Percentiles rank a stretch among this genome's conserved stretches.
Evolutionary conservation across 2,329 filamentous ascomycete species (phyloP).

Genomic region (Aspergillus puulaauensis): DNA sequence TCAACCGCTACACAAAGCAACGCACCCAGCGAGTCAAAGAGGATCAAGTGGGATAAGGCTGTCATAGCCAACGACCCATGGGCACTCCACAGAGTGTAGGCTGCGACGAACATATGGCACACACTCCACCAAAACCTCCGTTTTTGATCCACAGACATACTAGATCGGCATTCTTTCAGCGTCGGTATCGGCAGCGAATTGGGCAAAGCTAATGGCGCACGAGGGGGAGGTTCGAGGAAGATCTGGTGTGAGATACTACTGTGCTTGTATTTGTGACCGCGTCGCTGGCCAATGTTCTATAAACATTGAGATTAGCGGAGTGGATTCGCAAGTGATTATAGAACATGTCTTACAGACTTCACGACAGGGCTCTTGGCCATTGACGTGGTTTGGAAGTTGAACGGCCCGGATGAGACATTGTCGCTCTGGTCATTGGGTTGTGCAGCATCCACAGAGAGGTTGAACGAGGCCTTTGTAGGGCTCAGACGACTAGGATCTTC

Average conservation of each 20-base stretch:
- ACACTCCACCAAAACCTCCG: conserved; percentile 83
- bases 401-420: conserved; percentile 57
- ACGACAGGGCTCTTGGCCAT: conserved; percentile 69
- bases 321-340: not conserved
- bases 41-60: conserved; percentile 85
- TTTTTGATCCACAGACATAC: conserved; percentile 86
- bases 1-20: conserved; percentile 90
- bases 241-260: conserved; percentile 95
- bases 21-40: conserved; percentile 93
- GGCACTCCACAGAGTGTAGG: conserved; percentile 81
- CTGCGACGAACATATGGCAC: conserved; percentile 80
- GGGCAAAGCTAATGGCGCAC: conserved; percentile 83
- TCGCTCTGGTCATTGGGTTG: conserved; percentile 31
- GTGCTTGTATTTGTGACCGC: conserved; percentile 97
- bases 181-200: conserved; percentile 92
- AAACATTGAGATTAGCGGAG: conserved; percentile 12
- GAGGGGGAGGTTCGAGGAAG: conserved; percentile 85
- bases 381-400: conserved; percentile 89
- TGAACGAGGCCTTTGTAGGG: conserved; percentile 37
- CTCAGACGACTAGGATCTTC: conserved; percentile 29
- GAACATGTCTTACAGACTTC: conserved; percentile 61
- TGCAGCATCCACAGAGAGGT: conserved; percentile 30
- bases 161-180: conserved; percentile 79
- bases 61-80: conserved; percentile 87
- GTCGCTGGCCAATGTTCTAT: conserved; percentile 84